Evolutionary conservation across 345 rosid genomes (phyloP), one percentile per base, ranked within the genome.

Genomic region (Lenwebbia sp.): DNA sequence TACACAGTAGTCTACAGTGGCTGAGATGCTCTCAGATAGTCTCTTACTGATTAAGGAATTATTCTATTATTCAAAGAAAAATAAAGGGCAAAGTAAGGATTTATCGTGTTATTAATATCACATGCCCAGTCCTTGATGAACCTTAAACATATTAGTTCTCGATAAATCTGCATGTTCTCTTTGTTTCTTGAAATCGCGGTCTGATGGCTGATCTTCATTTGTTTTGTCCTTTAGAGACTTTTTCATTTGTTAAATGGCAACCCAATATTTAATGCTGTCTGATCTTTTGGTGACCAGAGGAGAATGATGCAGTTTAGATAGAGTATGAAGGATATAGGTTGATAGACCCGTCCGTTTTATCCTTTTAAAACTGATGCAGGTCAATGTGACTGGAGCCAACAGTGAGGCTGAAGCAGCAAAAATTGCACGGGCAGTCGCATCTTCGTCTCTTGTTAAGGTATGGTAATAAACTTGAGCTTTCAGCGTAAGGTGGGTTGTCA

Each of bases 401-500:
- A 92, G 87, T 70, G 99, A 95, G 89, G 91, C 91, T 85, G 96
- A 93, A 75, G 99, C 98, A 78, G 98, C 95, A 85, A 97, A 91
- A 86, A 91, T 97, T 85, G 98, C 99, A 76, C 98, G 97, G 84
- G 91, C 98, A 3, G 99, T 97, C 84, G 99, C 96, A 87, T 93
- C 98, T 82, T 97, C 98, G 33, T 97, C 99, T 51, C 97, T 97
- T 87, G 98, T 97, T 81, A 97, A 97, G 95, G 99, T 87, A 89
- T 83, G 90, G 41, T 85, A 83, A 54, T 41, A 88, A 89, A 23
- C 52, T 12, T 60, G 10, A 19, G 47, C 81, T 37, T 70, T 70
- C 22, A 85, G 47, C 85, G 83, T 91, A 82, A 90, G n/a, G 3
- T 49, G 54, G 54, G 7, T 30, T 55, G 60, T 52, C 44, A n/a